These are phyloP conservation scores for Didymella segeticola DNA, from an alignment of 2,329 filamentous ascomycete genomes.

Conservation along the genomic window DNA sequence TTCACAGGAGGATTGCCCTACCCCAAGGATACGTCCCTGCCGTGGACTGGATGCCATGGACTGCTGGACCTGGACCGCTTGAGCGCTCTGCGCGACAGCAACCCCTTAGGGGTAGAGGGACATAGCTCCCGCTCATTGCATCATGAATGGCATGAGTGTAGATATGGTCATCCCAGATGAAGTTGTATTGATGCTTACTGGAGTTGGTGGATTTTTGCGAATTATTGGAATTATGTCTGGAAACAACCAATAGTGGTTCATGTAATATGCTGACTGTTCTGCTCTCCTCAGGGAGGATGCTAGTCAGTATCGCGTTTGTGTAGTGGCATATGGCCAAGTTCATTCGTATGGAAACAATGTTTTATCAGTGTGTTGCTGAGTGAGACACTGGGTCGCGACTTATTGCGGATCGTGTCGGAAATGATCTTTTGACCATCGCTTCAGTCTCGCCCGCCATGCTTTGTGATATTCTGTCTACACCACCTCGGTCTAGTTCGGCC, in stretches of 20 bases:
- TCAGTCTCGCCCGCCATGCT: slow-evolving; percentile 1
- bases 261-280: slow-evolving; percentile 1
- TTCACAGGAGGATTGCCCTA: slow-evolving; percentile 23
- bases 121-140: slow-evolving; percentile 35
- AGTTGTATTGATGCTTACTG: slow-evolving; percentile 21
- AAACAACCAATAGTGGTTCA: not conserved
- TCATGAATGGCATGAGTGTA: slow-evolving; percentile 34
- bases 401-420: no score
- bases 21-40: slow-evolving; percentile 35
- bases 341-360: not conserved
- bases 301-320: not conserved
- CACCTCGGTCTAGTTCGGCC: slow-evolving; percentile 10
- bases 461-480: slow-evolving; percentile 5
- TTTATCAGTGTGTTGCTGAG: no score
- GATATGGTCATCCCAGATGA: slow-evolving; percentile 29
- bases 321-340: not conserved
- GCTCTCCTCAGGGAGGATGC: not conserved
- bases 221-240: slow-evolving; percentile 2
- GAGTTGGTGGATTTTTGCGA: slow-evolving; percentile 20
- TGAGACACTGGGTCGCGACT: no score
- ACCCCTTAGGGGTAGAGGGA: slow-evolving; percentile 24
- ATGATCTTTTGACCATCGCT: no score
- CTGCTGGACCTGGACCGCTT: slow-evolving; percentile 25
- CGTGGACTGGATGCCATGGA: slow-evolving; percentile 31
- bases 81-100: slow-evolving; percentile 30